Conservation (phyloP, 2,329 filamentous ascomycete species). For the Cladophialophora yegresii region DNA sequence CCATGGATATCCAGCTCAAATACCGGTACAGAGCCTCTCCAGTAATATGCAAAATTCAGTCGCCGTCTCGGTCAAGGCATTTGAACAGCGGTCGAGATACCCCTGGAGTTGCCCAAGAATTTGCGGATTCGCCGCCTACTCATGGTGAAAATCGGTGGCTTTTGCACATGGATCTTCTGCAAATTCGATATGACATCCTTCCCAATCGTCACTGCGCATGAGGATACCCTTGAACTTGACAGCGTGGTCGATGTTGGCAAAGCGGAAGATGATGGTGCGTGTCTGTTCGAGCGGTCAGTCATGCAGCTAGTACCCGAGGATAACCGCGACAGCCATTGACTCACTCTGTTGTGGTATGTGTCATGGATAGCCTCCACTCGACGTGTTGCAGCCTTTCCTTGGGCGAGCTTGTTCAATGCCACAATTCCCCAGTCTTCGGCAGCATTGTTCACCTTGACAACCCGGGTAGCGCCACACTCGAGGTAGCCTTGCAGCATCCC, state of each 20-base stretch:
- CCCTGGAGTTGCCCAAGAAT: neutral
- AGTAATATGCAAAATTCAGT: neutral
- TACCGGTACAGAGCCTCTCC: neutral
- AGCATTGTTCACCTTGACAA: slow-evolving; percentile 49
- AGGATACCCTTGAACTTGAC: slow-evolving; percentile 49
- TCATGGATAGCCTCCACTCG: slow-evolving; percentile 51
- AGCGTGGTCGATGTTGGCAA: slow-evolving; percentile 51
- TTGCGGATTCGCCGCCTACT: neutral
- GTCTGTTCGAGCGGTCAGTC: slow-evolving; percentile 38
- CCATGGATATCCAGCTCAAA: neutral
- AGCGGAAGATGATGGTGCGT: slow-evolving; percentile 52
- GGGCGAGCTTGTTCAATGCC: slow-evolving; percentile 45
- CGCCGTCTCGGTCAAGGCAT: neutral
- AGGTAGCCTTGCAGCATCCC: slow-evolving; percentile 47
- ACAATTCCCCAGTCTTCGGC: slow-evolving; percentile 45
- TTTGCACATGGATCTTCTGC: slow-evolving; percentile 45
- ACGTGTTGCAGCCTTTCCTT: slow-evolving; percentile 41
- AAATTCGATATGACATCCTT: slow-evolving; percentile 49
- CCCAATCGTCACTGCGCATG: slow-evolving; percentile 48
- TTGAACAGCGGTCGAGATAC: neutral
- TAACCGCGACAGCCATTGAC: slow-evolving; percentile 36
- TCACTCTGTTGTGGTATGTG: slow-evolving; percentile 46
- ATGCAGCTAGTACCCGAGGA: neutral
- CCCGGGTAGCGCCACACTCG: slow-evolving; percentile 48
- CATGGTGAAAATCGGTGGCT: slow-evolving; percentile 22